These are phyloP conservation scores for Myriosclerotinia scirpicola DNA, from an alignment of 2,329 filamentous ascomycete species.

Conservation along the genomic window DNA sequence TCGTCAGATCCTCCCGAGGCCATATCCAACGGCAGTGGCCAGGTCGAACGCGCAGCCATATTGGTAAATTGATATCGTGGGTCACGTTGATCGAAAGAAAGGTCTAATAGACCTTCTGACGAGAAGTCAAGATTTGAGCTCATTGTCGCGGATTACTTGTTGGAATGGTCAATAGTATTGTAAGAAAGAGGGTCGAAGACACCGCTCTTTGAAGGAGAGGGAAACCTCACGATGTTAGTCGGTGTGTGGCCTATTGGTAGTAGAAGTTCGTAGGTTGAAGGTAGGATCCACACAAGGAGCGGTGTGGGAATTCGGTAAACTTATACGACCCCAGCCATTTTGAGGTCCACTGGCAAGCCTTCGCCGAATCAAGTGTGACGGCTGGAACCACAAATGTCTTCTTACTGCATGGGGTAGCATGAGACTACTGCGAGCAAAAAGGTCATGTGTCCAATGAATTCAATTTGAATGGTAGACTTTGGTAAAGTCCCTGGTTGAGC, in stretches of 20 bases:
- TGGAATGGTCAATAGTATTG: conserved; percentile 49
- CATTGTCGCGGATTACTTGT: conserved; percentile 47
- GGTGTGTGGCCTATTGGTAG: conserved; percentile 36
- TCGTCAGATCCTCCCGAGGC: conserved; percentile 38
- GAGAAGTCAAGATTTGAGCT: conserved; percentile 58
- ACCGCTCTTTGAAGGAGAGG: conserved; percentile 41
- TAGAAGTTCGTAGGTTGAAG: conserved; percentile 30
- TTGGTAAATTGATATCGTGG: conserved; percentile 53
- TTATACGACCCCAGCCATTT: conserved; percentile 30
- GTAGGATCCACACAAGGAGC: conserved; percentile 35
- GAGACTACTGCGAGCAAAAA: conserved; percentile 23
- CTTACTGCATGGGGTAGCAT: conserved; percentile 24
- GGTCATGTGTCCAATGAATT: conserved; percentile 25
- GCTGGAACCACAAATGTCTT: conserved; percentile 21
- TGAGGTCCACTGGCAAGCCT: conserved; percentile 16
- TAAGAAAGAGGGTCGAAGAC: conserved; percentile 41
- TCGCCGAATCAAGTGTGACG: conserved; percentile 23
- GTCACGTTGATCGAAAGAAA: conserved; percentile 59
- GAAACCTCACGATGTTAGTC: conserved; percentile 39
- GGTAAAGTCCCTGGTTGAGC: conserved; percentile 14
- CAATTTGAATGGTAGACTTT: conserved; percentile 16
- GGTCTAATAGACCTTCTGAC: conserved; percentile 61
- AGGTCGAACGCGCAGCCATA: conserved; percentile 42
- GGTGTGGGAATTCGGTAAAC: conserved; percentile 31
- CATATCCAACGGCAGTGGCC: conserved; percentile 42